Evolutionary conservation across 192 early-diverging fungal species (phyloP).

Genomic region (Spinellus fusiger): DNA sequence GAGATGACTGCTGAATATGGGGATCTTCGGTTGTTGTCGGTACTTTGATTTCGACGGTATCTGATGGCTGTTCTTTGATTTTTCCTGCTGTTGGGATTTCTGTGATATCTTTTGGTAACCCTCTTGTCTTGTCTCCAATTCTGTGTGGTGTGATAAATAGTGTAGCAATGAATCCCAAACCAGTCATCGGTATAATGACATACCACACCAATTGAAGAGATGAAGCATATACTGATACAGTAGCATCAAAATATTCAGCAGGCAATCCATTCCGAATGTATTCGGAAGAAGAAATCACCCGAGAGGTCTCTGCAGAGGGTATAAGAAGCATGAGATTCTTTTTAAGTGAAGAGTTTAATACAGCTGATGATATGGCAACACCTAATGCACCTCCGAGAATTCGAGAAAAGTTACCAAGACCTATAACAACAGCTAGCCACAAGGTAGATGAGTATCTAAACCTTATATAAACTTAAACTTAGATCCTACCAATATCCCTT

Average conservation of each 20-base stretch:
- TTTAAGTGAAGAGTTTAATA: background rate
- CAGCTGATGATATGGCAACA: constrained; percentile 15
- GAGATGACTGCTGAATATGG: too few relatives aligned
- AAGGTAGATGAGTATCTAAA: background rate
- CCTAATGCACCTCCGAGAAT: constrained; percentile 32
- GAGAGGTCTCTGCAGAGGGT: background rate
- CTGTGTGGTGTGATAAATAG: constrained; percentile 5
- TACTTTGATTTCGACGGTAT: too few relatives aligned
- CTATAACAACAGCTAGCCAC: constrained; percentile 25
- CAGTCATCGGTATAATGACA: constrained; percentile 13
- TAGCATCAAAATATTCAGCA: constrained; percentile 4
- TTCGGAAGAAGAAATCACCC: constrained; percentile 11
- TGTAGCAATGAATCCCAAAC: constrained; percentile 12
- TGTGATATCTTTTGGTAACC: too few relatives aligned
- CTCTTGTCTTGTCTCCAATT: too few relatives aligned
- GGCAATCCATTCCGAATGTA: constrained; percentile 21
- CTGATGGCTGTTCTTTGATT: too few relatives aligned
- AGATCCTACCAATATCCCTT: constrained; percentile 25
- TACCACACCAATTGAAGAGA: constrained; percentile 24
- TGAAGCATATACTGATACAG: constrained; percentile 14
- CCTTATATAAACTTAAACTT: background rate
- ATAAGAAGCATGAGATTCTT: background rate
- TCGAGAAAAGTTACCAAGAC: constrained; percentile 27
- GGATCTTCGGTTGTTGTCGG: too few relatives aligned
- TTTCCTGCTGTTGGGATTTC: too few relatives aligned